A percentile compares a stretch with the other conserved stretches of the same genome.
These are phyloP conservation scores for Grosmannia serpens DNA, from an alignment of 2,329 filamentous ascomycete genomes.

Conservation along the genomic window DNA sequence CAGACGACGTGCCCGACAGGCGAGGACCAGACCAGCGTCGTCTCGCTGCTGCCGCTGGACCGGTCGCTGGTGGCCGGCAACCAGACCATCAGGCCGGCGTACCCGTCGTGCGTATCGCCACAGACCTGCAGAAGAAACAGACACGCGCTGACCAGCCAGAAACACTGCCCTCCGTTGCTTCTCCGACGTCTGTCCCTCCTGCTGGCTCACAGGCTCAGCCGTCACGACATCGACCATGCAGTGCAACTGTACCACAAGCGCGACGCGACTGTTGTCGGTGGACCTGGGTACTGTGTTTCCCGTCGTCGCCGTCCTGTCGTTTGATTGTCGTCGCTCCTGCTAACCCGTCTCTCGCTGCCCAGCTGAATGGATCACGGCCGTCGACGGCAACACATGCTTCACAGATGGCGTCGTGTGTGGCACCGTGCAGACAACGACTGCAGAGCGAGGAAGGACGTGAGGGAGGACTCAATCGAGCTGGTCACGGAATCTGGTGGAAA, in stretches of 20 bases:
- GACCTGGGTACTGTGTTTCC: constrained; percentile 1
- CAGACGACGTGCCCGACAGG: neutral
- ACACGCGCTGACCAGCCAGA: neutral
- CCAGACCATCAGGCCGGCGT: constrained; percentile 1
- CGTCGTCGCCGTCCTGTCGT: too few relatives aligned
- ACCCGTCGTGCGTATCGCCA: constrained; percentile 2
- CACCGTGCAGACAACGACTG: neutral
- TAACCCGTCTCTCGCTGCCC: too few relatives aligned
- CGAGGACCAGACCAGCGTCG: neutral
- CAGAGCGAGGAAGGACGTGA: too few relatives aligned
- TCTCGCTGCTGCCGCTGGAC: constrained; percentile 1
- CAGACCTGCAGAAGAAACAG: neutral
- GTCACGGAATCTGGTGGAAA: neutral
- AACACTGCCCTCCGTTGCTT: constrained; percentile 4
- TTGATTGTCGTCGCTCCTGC: too few relatives aligned
- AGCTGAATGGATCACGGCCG: constrained; percentile 3
- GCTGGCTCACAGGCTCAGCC: neutral
- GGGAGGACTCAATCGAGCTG: neutral
- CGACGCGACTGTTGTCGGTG: neutral
- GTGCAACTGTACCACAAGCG: constrained; percentile 6
- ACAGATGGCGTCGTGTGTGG: constrained; percentile 6
- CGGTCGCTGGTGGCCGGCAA: constrained; percentile 2
- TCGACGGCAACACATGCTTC: constrained; percentile 5
- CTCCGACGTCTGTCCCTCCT: constrained; percentile 4
- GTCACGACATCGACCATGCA: neutral